Evolutionary conservation across 2,329 filamentous ascomycete genomes (phyloP), one percentile per base, ranked within the genome.

Genomic region (Aaosphaeria arxii): DNA sequence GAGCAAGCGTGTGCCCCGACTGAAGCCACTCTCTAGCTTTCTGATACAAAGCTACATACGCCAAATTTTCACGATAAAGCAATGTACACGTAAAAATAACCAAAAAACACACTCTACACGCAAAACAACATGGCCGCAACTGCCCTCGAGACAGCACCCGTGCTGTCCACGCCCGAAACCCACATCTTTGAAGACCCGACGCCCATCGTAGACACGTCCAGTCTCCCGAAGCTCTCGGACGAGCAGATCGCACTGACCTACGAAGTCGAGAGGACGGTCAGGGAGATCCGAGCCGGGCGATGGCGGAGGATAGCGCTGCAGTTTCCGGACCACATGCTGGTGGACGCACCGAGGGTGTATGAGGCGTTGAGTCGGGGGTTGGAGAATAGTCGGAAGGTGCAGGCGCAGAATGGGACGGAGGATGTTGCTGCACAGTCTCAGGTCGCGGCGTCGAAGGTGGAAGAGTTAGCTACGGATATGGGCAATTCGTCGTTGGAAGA

Each of bases 301-400:
- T 95, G 89, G 81, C 81, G 74, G 53, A 82, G 87, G 44, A 82
- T 99, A 31, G 94, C 91, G 1, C 74, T 99, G n/a, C 94, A 99
- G 66, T 97, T 99, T 59, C 92, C 94, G 0, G 94, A 99, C 72
- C 80, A 86, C 30, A 95, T 97, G 89, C 80, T 99, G 1, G 77
- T 82, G 1, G 91, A 99, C 77, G 89, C 89, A 6, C 87, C 90
- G 5, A 80, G 87, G 48, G 88, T 96, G 0, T 90, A 87, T 48
- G 83, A 86, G 46, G 74, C 83, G 1, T 71, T 95, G 52, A 76
- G 75, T 47, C 71, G 74, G 40, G 80, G 78, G 0, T 63, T 87
- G 43, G 68, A 69, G 36, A 56, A 61, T 31, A 54, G 50, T 33
- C 50, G 57, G 30, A 61, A 54, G 44, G 46, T 9, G 9, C n/a